These are phyloP conservation scores for Acacia pycnantha DNA, from an alignment of 331 rosid genomes.

Conservation along the genomic window DNA sequence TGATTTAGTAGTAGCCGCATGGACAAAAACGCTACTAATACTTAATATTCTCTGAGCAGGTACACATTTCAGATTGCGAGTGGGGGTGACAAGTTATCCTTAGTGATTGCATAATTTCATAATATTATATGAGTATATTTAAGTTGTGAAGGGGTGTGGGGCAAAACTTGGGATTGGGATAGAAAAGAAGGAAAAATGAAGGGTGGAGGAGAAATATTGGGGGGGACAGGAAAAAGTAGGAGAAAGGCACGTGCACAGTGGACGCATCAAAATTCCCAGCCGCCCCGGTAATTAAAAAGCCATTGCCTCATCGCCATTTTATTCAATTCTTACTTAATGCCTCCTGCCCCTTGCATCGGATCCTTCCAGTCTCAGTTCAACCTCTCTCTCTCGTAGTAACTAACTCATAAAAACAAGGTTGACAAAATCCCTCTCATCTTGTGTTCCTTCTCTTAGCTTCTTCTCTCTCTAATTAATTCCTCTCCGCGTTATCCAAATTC, in stretches of 20 bases:
- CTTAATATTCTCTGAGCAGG: neutral
- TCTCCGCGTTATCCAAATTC: constrained; percentile 24
- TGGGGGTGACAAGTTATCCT: neutral
- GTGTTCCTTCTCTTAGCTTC: neutral
- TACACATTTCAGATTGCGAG: neutral
- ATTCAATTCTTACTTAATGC: neutral
- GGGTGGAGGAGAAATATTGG: neutral
- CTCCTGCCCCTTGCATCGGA: constrained; percentile 55
- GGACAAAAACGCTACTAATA: neutral
- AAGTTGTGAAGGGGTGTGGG: neutral
- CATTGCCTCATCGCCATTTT: constrained; percentile 22
- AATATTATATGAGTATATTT: too few relatives aligned
- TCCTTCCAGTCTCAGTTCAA: constrained; percentile 44
- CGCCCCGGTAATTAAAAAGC: constrained; percentile 9
- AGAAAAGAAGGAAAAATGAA: neutral
- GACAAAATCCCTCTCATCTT: neutral
- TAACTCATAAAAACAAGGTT: neutral
- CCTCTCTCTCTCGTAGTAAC: neutral
- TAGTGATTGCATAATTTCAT: too few relatives aligned
- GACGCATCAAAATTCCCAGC: constrained; percentile 52
- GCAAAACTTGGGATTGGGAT: neutral
- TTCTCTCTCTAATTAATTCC: neutral
- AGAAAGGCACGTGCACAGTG: constrained; percentile 45
- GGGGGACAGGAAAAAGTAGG: constrained; percentile 1
- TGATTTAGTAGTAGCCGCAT: neutral